Evolutionary conservation across 1,284 basidiomycete species (phyloP), one percentile per base, ranked within the genome.

Genomic region (Acaromyces ingoldii): DNA sequence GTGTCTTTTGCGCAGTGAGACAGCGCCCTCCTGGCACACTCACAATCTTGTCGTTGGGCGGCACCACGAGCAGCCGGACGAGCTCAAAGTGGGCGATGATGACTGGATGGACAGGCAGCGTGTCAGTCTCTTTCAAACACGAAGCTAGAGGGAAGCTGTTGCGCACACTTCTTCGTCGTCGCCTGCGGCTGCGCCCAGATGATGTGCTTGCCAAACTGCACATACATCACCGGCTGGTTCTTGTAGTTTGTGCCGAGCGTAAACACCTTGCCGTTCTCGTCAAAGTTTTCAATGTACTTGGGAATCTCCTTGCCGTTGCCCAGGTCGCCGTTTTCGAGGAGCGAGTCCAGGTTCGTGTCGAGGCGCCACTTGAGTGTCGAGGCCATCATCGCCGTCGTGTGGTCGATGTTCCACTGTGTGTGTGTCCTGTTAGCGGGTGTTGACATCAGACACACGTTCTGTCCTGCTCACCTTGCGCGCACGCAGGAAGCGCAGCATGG

Each of bases 331-430:
- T 59, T 28, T 49, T 57, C 21, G 50, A 62, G 15, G 63, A 64
- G 26, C 55, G 51, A 5, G 46, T 62, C 33, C 34, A 61, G 40
- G 55, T 60, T 9, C 49, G 51, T 3, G 33, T 51, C 49, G 9
- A 67, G 61, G 31, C 72, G 68, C 72, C 67, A 72, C 55, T 70
- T 72, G 45, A 72, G 52, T 51, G 65, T 63, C 3, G 52, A 51
- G 37, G 63, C 69, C 44, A 77, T 62, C 76, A 77, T 77, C 24
- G 76, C 75, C 33, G 74, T 65, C 13, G 73, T 76, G 9, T 75
- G 75, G 13, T 62, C 61, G 1, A 72, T 63, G 42, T 74, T 70
- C 76, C 75, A 77, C 62, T 75, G 63, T 36, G n/a, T n/a, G n/a
- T n/a, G n/a, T n/a, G n/a, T n/a, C n/a, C n/a, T n/a, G n/a, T n/a